phyloP scores from a whole-genome alignment of 208 protist species.

The Acanthamoeba healyi region DNA sequence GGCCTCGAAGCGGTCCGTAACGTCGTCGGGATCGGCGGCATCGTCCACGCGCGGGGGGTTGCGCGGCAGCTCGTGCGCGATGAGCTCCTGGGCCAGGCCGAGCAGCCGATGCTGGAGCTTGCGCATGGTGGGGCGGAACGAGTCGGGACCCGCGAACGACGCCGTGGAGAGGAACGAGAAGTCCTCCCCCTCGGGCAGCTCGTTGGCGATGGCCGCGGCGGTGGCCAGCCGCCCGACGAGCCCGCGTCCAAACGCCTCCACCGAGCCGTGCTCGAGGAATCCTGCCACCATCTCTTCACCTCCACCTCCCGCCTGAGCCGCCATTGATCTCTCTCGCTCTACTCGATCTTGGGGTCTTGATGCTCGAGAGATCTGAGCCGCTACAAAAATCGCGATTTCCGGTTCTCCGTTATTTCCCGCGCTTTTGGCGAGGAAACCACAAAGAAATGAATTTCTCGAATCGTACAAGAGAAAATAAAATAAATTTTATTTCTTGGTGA shows the following conservation, averaged over 20 bases:
- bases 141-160: neutral
- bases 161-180: neutral
- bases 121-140: conserved; percentile 26
- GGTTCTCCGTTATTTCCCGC: neutral
- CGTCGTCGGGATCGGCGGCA: neutral
- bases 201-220: conserved; percentile 2
- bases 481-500: neutral
- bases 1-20: conserved; percentile 40
- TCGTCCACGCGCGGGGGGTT: conserved; percentile 31
- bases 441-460: neutral
- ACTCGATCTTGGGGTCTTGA: too few relatives aligned
- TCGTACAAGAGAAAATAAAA: neutral
- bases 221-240: conserved; percentile 16
- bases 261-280: conserved; percentile 22
- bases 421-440: neutral
- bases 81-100: neutral
- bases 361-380: too few relatives aligned
- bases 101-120: neutral
- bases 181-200: neutral
- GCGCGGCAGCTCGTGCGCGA: neutral
- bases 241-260: neutral
- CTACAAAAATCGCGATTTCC: neutral
- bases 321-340: neutral
- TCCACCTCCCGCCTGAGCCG: too few relatives aligned
- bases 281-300: neutral